Evolutionary conservation across 306 rosid genomes (phyloP), one percentile per base, ranked within the genome.

Genomic region (Citrullus mucosospermus): DNA sequence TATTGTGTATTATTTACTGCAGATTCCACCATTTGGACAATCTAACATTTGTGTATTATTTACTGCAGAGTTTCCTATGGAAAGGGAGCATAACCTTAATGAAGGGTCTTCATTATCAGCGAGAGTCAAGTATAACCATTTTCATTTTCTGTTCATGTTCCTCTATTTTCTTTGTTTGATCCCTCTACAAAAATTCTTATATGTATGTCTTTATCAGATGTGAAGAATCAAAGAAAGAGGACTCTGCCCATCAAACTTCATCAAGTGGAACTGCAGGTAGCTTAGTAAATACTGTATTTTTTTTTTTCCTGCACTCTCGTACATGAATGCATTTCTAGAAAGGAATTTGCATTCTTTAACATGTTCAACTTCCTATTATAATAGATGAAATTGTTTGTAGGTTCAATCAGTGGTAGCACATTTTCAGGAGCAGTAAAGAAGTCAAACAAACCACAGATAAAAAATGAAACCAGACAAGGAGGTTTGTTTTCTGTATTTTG

Each of bases 231-330:
- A 85, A 78, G 80, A 87, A 82, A 78, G 80, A 62, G 70, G 85
- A 76, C 78, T 74, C 84, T 36, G 82, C 78, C 80, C 78, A 78
- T 73, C 86, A 81, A 82, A 80, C 85, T 38, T 77, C 83, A 32
- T 78, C 89, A 46, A 80, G 77, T 85, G 79, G 84, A 75, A 88
- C 82, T 55, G 81, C 92, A 69, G 98, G 97, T 93, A 90, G 77
- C 68, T 16, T 54, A 43, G 44, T 76, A 73, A 78, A 84, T 65
- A 70, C 44, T 65, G 57, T 15, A 22, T 22, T 22, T 22, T 57
- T 7, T 34, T 15, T 58, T 6, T 46, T 20, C 34, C 34, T 41
- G 62, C 68, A 57, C 22, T 76, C 38, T 43, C 38, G 38, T 59
- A 20, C 59, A 39, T 13, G 65, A 58, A 60, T 16, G 20, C 28